Percentiles rank a stretch among this genome's conserved stretches.
phyloP scores from a whole-genome alignment of 2,329 filamentous ascomycete species.

The Aspergillus hortae region DNA sequence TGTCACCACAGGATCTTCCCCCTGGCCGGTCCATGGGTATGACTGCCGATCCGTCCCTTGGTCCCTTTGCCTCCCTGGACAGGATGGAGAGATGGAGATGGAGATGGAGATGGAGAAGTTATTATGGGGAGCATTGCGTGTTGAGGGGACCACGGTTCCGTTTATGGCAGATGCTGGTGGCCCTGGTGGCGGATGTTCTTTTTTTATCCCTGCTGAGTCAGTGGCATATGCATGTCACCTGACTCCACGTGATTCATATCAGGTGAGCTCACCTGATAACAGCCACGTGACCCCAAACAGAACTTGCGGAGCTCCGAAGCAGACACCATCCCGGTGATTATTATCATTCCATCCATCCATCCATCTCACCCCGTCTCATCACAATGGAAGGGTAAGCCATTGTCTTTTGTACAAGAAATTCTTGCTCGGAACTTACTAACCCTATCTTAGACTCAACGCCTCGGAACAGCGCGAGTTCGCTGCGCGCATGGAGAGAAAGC shows the following conservation, averaged over 20 bases:
- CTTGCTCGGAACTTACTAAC: slow-evolving; percentile 2
- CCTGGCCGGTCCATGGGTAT: not conserved
- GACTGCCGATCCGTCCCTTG: not conserved
- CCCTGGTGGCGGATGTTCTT: slow-evolving; percentile 10
- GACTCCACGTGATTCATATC: not conserved
- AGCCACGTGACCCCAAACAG: slow-evolving; percentile 9
- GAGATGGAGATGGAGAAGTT: not conserved
- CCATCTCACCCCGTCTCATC: slow-evolving; percentile 12
- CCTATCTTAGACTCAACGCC: slow-evolving; percentile 60
- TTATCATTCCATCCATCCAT: not conserved
- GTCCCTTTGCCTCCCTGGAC: not conserved
- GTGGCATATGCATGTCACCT: not conserved
- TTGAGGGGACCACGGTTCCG: slow-evolving; percentile 12
- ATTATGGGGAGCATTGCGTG: not conserved
- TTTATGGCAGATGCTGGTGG: slow-evolving; percentile 5
- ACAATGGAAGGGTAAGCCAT: slow-evolving; percentile 36
- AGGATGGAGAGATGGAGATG: not conserved
- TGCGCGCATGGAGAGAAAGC: slow-evolving; percentile 91
- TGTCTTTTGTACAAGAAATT: not conserved
- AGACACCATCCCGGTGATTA: not conserved
- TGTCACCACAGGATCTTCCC: not conserved
- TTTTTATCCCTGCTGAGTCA: slow-evolving; percentile 13
- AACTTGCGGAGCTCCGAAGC: slow-evolving; percentile 22
- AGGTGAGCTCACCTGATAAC: not conserved
- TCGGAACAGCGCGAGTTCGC: slow-evolving; percentile 91